Conservation (phyloP, 345 rosid genomes). For the Acer negundo region DNA sequence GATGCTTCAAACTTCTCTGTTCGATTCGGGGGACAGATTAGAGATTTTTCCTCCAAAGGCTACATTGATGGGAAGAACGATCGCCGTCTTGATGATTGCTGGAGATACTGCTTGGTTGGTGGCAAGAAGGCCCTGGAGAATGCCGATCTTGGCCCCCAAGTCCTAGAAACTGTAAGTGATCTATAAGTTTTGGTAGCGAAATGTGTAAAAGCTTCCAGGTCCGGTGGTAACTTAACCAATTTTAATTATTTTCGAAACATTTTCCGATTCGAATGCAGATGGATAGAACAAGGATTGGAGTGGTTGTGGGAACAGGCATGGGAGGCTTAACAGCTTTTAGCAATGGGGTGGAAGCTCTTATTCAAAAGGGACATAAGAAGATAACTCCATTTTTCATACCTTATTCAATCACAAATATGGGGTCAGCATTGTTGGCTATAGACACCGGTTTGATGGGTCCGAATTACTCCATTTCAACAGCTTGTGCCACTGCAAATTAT, state of each 20-base stretch:
- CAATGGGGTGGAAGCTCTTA: slow-evolving; percentile 52
- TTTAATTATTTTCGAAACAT: no score
- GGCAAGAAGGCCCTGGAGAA: slow-evolving; percentile 59
- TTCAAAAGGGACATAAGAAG: slow-evolving; percentile 58
- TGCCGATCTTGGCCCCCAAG: slow-evolving; percentile 51
- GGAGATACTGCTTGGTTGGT: slow-evolving; percentile 73
- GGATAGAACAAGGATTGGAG: slow-evolving; percentile 61
- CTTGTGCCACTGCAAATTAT: slow-evolving; percentile 66
- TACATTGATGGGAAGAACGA: slow-evolving; percentile 69
- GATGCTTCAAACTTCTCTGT: slow-evolving; percentile 60
- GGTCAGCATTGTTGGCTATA: slow-evolving; percentile 65
- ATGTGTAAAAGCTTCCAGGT: background rate
- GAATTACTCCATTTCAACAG: slow-evolving; percentile 66
- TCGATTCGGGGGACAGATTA: slow-evolving; percentile 65
- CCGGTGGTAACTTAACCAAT: background rate
- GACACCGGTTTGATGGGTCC: slow-evolving; percentile 72
- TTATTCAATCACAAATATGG: slow-evolving; percentile 64
- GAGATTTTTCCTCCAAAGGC: slow-evolving; percentile 57
- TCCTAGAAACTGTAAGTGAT: slow-evolving; percentile 46
- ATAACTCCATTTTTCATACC: slow-evolving; percentile 67
- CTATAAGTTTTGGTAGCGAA: background rate
- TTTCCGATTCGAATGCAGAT: slow-evolving; percentile 34
- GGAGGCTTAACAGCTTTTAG: slow-evolving; percentile 62
- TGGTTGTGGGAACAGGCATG: slow-evolving; percentile 70
- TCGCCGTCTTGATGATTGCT: slow-evolving; percentile 66